Conservation (phyloP, 805 yeast genomes). For the Saccharomycodes ludwigii region DNA sequence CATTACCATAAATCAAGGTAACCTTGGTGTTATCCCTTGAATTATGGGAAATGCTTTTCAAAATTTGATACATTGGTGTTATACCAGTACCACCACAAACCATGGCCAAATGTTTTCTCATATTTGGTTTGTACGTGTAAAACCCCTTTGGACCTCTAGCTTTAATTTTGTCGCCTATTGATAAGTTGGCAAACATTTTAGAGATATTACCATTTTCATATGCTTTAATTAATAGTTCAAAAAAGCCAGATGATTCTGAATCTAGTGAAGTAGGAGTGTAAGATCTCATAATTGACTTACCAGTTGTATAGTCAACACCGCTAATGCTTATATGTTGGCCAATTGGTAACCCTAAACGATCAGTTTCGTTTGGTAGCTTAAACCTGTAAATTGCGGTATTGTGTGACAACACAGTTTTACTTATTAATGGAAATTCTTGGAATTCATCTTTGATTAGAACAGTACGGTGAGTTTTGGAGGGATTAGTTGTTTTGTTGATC, state of each 20-base stretch:
- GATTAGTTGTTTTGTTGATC: constrained; percentile 16
- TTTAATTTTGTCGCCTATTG: constrained; percentile 66
- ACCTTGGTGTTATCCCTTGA: constrained; percentile 72
- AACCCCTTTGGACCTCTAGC: constrained; percentile 89
- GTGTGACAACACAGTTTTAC: constrained; percentile 63
- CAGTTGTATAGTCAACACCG: constrained; percentile 47
- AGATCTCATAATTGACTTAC: constrained; percentile 60
- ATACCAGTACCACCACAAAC: constrained; percentile 96
- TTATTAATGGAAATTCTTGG: constrained; percentile 68
- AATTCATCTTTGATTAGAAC: constrained; percentile 56
- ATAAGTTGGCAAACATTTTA: constrained; percentile 52
- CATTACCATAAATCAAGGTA: constrained; percentile 70
- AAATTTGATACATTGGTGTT: constrained; percentile 90
- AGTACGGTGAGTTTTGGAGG: constrained; percentile 27
- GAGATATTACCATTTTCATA: constrained; percentile 83
- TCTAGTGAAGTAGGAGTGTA: constrained; percentile 85
- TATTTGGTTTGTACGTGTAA: constrained; percentile 71
- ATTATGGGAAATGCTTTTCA: constrained; percentile 65
- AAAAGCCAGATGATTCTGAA: constrained; percentile 59
- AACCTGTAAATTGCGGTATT: constrained; percentile 78
- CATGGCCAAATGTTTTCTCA: constrained; percentile 68
- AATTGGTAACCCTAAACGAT: constrained; percentile 76
- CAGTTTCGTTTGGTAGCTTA: constrained; percentile 62
- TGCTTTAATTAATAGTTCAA: constrained; percentile 76
- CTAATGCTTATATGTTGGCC: constrained; percentile 87